These are phyloP conservation scores for Paramarasmius palmivorus DNA, from an alignment of 1,284 basidiomycete species.

Conservation along the genomic window DNA sequence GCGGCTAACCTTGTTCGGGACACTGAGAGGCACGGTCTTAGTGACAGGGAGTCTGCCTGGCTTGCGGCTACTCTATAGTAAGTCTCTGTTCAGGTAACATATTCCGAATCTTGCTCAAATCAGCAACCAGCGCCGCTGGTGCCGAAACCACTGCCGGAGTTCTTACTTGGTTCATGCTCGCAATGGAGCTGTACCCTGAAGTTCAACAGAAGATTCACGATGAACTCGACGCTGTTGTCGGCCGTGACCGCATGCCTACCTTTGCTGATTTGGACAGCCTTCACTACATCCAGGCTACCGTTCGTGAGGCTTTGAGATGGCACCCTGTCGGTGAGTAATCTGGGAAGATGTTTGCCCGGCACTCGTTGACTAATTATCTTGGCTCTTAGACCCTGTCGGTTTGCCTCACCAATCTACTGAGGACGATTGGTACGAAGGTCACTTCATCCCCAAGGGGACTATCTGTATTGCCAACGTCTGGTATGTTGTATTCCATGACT, in stretches of 20 bases:
- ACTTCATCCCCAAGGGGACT: not conserved
- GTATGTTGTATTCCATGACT: not conserved
- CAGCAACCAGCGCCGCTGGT: not conserved
- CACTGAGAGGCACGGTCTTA: not conserved
- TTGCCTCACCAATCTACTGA: not conserved
- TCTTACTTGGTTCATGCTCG: conserved; percentile 5
- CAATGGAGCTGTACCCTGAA: conserved; percentile 1
- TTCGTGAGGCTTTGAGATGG: not conserved
- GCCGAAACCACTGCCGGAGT: conserved; percentile 1
- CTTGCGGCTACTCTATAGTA: conserved; percentile 6
- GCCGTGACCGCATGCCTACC: not conserved
- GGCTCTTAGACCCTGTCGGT: not conserved
- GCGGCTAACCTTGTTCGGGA: not conserved
- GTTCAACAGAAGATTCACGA: not conserved
- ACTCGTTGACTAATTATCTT: not conserved
- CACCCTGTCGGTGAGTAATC: not conserved
- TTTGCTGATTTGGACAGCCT: not conserved
- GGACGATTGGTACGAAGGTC: not conserved
- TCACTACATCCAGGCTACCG: not conserved
- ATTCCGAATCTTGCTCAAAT: not conserved
- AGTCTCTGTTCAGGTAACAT: not conserved
- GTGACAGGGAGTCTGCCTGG: conserved; percentile 1
- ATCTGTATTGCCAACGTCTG: not conserved
- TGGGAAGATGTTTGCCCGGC: not conserved
- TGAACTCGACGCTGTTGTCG: conserved; percentile 5